Percentiles rank a stretch among this genome's conserved stretches.
Conservation (phyloP, 2,329 filamentous ascomycete genomes). For the Amylocarpus encephaloides region DNA sequence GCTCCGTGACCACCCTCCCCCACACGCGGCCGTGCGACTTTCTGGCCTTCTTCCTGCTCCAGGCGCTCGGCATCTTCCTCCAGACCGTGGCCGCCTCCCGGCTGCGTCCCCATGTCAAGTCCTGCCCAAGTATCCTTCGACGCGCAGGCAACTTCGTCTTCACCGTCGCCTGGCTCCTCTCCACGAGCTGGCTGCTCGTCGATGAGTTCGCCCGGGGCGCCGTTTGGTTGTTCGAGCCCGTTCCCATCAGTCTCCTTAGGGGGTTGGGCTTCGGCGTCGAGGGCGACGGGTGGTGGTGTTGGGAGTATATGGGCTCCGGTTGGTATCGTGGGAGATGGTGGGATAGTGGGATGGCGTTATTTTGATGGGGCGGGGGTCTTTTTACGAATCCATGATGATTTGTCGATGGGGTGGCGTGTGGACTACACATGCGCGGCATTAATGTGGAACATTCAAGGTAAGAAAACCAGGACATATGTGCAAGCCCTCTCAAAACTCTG, state of each 20-base stretch:
- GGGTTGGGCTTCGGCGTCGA: slow-evolving; percentile 56
- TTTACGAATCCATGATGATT: background rate
- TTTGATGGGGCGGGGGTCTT: slow-evolving; percentile 1
- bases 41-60: slow-evolving; percentile 64
- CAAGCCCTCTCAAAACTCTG: no score
- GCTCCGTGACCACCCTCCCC: slow-evolving; percentile 61
- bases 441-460: no score
- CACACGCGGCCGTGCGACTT: slow-evolving; percentile 45
- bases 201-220: slow-evolving; percentile 72
- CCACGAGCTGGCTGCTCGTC: slow-evolving; percentile 58
- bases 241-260: slow-evolving; percentile 69
- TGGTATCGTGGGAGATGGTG: slow-evolving; percentile 63
- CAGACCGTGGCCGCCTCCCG: slow-evolving; percentile 43
- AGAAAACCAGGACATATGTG: no score
- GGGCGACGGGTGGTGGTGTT: slow-evolving; percentile 62
- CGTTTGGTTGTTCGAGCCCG: slow-evolving; percentile 73
- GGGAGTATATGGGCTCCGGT: slow-evolving; percentile 44
- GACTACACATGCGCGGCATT: background rate
- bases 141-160: slow-evolving; percentile 55
- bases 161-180: slow-evolving; percentile 59
- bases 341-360: slow-evolving; percentile 41
- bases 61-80: slow-evolving; percentile 57
- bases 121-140: slow-evolving; percentile 41
- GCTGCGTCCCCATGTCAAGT: slow-evolving; percentile 31
- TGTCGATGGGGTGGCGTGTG: background rate